These are phyloP conservation scores for Aschersonia sp. DNA, from an alignment of 2,329 filamentous ascomycete genomes.

Conservation along the genomic window DNA sequence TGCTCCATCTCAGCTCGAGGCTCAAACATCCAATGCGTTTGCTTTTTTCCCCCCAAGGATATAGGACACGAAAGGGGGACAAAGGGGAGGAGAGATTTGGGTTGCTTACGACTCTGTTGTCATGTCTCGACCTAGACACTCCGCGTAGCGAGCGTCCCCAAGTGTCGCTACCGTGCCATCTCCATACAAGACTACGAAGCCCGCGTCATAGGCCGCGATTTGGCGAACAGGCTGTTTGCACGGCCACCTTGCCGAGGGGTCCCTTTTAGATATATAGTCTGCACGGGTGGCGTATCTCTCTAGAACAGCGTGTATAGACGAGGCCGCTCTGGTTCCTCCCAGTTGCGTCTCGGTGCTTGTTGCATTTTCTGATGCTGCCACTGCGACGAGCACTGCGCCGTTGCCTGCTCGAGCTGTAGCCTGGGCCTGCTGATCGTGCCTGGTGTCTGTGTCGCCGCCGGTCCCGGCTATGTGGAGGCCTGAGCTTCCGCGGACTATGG, in stretches of 20 bases:
- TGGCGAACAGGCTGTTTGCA: constrained; percentile 18
- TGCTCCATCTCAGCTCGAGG: constrained; percentile 4
- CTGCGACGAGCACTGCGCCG: not conserved
- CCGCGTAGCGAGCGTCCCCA: constrained; percentile 43
- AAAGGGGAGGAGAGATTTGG: not conserved
- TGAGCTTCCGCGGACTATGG: no score
- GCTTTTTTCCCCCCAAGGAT: not conserved
- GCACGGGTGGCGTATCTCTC: constrained; percentile 10
- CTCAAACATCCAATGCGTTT: not conserved
- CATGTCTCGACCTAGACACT: constrained; percentile 39
- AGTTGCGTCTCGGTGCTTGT: not conserved
- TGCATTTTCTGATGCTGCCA: not conserved
- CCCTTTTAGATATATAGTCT: constrained; percentile 5
- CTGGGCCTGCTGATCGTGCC: not conserved
- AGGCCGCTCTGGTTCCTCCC: not conserved
- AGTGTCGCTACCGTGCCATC: constrained; percentile 32
- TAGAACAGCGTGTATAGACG: constrained; percentile 1
- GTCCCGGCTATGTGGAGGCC: constrained; percentile 1
- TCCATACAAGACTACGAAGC: constrained; percentile 30
- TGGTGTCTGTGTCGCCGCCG: not conserved
- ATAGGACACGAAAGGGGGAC: not conserved
- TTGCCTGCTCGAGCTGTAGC: constrained; percentile 1
- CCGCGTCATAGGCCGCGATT: constrained; percentile 31
- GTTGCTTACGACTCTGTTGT: constrained; percentile 19
- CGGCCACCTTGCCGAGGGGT: constrained; percentile 8